A percentile compares a stretch with the other conserved stretches of the same genome.
These are phyloP conservation scores for Cladosporium sphaerospermum DNA, from an alignment of 2,329 filamentous ascomycete genomes.

Conservation along the genomic window DNA sequence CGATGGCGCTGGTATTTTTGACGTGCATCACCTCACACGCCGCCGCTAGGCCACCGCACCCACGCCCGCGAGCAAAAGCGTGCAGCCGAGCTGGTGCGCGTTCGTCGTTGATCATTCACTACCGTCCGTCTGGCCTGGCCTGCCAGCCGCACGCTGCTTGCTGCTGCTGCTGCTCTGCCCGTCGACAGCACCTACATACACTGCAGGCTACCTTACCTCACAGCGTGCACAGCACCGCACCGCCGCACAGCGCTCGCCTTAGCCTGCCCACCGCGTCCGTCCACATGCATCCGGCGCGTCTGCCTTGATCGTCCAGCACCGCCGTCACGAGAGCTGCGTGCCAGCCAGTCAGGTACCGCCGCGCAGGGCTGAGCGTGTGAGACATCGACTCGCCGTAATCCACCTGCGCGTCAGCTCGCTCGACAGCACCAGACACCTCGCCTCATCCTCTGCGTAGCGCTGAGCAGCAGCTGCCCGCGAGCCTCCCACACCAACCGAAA, in stretches of 20 bases:
- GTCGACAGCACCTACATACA: neutral
- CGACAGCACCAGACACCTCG: neutral
- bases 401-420: conserved; percentile 6
- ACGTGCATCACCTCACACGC: no score
- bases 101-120: no score
- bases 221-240: neutral
- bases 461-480: conserved; percentile 4
- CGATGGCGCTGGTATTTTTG: neutral
- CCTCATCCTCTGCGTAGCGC: neutral
- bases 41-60: no score
- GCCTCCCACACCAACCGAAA: neutral
- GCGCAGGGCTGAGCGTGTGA: conserved; percentile 7
- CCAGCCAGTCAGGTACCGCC: neutral
- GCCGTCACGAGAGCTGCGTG: neutral
- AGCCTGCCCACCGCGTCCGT: neutral
- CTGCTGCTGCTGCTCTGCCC: neutral
- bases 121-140: no score
- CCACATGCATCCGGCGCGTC: neutral
- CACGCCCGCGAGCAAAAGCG: no score
- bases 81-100: no score
- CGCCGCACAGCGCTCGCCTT: no score
- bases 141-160: no score
- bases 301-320: neutral
- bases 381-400: conserved; percentile 2
- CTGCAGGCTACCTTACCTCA: neutral